Base-by-base conservation (phyloP, 2,329 filamentous ascomycete genomes). In the Blastomyces parvus region DNA sequence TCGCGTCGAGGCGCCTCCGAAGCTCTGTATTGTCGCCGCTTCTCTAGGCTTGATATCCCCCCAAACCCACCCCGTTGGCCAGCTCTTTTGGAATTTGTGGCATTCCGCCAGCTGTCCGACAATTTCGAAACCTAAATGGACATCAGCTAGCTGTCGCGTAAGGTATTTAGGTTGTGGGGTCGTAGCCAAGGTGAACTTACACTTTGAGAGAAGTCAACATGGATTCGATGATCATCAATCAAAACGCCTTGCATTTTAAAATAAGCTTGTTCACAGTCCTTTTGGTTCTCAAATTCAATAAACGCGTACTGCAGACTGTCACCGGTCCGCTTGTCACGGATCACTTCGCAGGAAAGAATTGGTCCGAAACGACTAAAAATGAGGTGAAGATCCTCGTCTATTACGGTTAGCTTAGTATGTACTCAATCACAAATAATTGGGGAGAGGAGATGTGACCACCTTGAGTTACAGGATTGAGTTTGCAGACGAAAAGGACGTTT, bases 221-320 rank as follows among this genome's bases (percentile, higher is more conserved):
- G 94, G 67, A 99, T 99, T 52, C 94, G 88, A 67, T 96, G 90
- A 70, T 99, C 94, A 71, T 99, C 94, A 67, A 99, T 97, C 62
- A 99, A 79, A 1, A 97, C 93, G 1, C 88, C 91, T 74, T 99
- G 91, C 94, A 99, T 99, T 78, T 99, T 99, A 80, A 95, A 94
- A 72, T 97, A 99, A 2, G 94, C 94, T 61, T 90, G 86, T 77
- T 99, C 94, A 74, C 94, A 97, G 61, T 93, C 89, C 68, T 88
- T 85, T 77, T 97, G 94, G 62, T 95, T 89, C 64, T 93, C 90
- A 70, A 93, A 99, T 74, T 99, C 94, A 71, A 99, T 95, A 69
- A 99, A 99, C 0, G 94, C 91, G 73, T 99, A 99, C 74, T 99
- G 94, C 59, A 99, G 78, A 71, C 91, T 96, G 77, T 99, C 94